Evolutionary conservation across 2,329 filamentous ascomycete genomes (phyloP).

Genomic region (Taxawa tesnikishii): DNA sequence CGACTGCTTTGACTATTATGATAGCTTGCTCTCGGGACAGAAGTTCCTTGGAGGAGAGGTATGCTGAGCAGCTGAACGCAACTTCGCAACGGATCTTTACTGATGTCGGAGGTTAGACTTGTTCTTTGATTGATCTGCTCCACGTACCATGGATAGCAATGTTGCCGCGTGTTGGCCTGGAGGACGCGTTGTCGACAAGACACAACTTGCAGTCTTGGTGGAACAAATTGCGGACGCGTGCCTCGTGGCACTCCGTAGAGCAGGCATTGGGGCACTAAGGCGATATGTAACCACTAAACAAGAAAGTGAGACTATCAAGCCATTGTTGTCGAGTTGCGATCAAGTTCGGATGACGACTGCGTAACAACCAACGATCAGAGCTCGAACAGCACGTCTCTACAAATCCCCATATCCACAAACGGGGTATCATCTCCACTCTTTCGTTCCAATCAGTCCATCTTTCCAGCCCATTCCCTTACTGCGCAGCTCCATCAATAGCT

Average conservation of each 20-base stretch:
- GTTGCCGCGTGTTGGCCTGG: background rate
- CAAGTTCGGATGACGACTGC: too few relatives aligned
- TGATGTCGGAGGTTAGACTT: background rate
- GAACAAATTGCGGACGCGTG: background rate
- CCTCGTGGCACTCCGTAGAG: background rate
- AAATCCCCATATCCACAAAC: too few relatives aligned
- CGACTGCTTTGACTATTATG: conserved; percentile 5
- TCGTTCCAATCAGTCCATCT: too few relatives aligned
- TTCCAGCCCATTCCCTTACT: too few relatives aligned
- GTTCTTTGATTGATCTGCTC: conserved; percentile 3
- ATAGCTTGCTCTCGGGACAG: background rate
- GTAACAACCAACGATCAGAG: too few relatives aligned
- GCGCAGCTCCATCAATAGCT: background rate
- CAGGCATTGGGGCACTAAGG: too few relatives aligned
- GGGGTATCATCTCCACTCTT: too few relatives aligned
- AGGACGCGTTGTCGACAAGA: conserved; percentile 1
- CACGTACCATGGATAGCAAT: conserved; percentile 4
- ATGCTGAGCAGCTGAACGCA: background rate
- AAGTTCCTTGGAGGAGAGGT: conserved; percentile 3
- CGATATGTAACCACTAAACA: too few relatives aligned
- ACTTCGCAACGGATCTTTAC: background rate
- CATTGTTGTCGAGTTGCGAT: too few relatives aligned
- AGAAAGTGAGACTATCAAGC: too few relatives aligned
- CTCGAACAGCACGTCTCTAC: too few relatives aligned
- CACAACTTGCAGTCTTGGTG: conserved; percentile 4